phyloP scores from a whole-genome alignment of 257 asterid species.

The Schizonepeta tenuifolia region DNA sequence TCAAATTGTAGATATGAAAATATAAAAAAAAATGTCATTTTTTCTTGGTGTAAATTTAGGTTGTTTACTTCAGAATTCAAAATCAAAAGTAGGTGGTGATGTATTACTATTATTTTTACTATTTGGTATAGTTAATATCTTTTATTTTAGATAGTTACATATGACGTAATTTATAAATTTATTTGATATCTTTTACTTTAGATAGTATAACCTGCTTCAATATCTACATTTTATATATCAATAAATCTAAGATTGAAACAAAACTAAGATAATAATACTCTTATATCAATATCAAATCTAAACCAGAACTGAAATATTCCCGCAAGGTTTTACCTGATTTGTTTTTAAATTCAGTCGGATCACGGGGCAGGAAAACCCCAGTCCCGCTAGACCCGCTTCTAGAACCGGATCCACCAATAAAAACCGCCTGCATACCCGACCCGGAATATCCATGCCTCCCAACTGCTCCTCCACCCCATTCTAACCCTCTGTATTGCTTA shows the following conservation, averaged over 20 bases:
- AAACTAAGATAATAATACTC: background rate
- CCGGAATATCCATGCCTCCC: conserved; percentile 42
- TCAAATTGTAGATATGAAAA: background rate
- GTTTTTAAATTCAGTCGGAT: conserved; percentile 42
- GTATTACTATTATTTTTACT: no score
- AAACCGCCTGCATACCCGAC: conserved; percentile 82
- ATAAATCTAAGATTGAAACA: no score
- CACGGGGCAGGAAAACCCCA: conserved; percentile 80
- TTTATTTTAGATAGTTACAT: no score
- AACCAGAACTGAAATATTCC: no score
- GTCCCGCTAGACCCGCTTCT: conserved; percentile 60
- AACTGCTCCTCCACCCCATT: conserved; percentile 36
- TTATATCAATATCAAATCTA: no score
- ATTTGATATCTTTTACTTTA: no score
- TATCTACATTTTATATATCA: no score
- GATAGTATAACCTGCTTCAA: no score
- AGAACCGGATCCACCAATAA: conserved; percentile 65
- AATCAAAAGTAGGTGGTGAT: background rate
- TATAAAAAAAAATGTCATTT: background rate
- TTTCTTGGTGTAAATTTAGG: background rate
- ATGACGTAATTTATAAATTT: no score
- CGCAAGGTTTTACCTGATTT: conserved; percentile 52
- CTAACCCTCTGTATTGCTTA: conserved; percentile 37
- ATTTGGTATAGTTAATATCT: background rate
- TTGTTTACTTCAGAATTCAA: background rate